Conservation (phyloP, 2,329 filamentous ascomycete species). For the Xylariomycetidae sp. region DNA sequence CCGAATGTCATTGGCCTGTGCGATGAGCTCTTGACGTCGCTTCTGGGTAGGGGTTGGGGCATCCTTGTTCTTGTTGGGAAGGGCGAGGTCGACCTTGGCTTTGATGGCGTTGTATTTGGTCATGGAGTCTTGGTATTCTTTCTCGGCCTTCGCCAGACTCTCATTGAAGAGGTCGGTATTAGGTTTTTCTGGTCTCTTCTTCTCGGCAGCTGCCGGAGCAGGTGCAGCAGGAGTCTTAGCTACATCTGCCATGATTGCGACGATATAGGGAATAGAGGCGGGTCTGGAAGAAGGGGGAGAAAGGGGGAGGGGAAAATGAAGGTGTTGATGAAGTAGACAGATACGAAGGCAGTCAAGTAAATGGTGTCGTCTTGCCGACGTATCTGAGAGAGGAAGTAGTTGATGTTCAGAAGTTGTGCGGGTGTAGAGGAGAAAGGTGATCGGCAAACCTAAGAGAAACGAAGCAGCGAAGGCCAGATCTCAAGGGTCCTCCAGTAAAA, state of each 20-base stretch:
- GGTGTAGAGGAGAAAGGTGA: too few species aligned
- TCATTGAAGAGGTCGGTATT: conserved; percentile 82
- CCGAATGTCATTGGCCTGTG: conserved; percentile 78
- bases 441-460: too few species aligned
- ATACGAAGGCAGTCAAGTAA: conserved; percentile 5
- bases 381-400: too few species aligned
- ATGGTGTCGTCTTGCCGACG: too few species aligned
- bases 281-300: conserved; percentile 3
- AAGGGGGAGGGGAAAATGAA: conserved; percentile 10
- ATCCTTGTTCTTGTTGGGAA: conserved; percentile 69
- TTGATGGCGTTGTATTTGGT: conserved; percentile 69
- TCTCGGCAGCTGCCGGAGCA: conserved; percentile 38
- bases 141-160: conserved; percentile 74
- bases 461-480: conserved; percentile 27
- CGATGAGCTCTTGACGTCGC: conserved; percentile 79
- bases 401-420: too few species aligned
- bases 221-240: conserved; percentile 41
- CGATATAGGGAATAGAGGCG: conserved; percentile 4
- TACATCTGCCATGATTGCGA: conserved; percentile 41
- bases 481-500: conserved; percentile 19
- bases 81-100: conserved; percentile 79
- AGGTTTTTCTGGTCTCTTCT: conserved; percentile 73
- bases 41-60: conserved; percentile 76
- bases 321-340: conserved; percentile 4
- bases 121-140: conserved; percentile 76